Conservation (phyloP, 768 basidiomycete genomes). For the Boletus reticuloceps region DNA sequence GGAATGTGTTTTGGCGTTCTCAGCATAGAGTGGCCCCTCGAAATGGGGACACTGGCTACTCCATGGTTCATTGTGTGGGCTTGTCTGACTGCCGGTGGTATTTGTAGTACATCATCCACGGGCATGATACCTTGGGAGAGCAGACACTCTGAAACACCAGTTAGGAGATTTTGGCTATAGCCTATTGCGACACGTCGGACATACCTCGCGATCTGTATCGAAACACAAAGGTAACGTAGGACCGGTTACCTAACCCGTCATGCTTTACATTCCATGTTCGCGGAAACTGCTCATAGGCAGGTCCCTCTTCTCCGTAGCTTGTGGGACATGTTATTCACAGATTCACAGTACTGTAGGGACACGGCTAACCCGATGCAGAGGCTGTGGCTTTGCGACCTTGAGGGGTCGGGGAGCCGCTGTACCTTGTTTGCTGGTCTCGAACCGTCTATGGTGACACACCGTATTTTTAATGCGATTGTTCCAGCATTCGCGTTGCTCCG, state of each 20-base stretch:
- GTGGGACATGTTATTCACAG: slow-evolving; percentile 4
- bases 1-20: too few species aligned
- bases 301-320: slow-evolving; percentile 49
- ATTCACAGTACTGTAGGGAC: background rate
- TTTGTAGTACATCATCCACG: too few species aligned
- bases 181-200: slow-evolving; percentile 3
- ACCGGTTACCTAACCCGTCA: slow-evolving; percentile 36
- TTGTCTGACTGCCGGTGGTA: too few species aligned
- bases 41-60: too few species aligned
- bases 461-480: slow-evolving; percentile 40
- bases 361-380: slow-evolving; percentile 39
- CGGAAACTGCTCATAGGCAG: slow-evolving; percentile 39
- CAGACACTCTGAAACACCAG: too few species aligned
- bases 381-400: slow-evolving; percentile 32
- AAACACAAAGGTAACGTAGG: slow-evolving; percentile 68
- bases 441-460: slow-evolving; percentile 28
- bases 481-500: slow-evolving; percentile 11
- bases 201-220: slow-evolving; percentile 57
- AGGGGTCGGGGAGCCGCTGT: slow-evolving; percentile 36
- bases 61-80: background rate
- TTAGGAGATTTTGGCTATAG: background rate
- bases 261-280: slow-evolving; percentile 55
- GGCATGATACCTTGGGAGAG: too few species aligned
- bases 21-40: too few species aligned
- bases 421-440: slow-evolving; percentile 40